Evolutionary conservation across 2,329 filamentous ascomycete genomes (phyloP), one percentile per base, ranked within the genome.

Genomic region (Emergomyces orientalis): DNA sequence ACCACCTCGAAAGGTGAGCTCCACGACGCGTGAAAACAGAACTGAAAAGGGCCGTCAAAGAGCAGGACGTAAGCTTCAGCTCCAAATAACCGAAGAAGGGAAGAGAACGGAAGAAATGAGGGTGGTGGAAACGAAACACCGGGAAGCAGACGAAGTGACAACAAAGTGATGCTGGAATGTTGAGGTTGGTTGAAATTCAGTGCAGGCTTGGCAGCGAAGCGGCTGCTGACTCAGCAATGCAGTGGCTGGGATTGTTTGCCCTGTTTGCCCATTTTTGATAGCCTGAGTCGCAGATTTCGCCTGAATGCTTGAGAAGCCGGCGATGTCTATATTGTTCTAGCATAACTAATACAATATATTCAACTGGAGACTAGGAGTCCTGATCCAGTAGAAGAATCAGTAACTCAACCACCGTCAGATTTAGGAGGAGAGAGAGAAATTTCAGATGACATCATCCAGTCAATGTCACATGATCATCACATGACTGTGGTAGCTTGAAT

Each of bases 21-120:
- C 60, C 60, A 61, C 68, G 69, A 67, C 70, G 70, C 72, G 71
- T 69, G 69, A 68, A 66, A 70, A 68, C 66, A 62, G 64, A 66
- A 67, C 19, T 70, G 69, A 70, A 73, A 70, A 73, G 67, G 52
- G 64, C 58, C 62, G 69, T 67, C 65, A 64, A 62, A 59, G 58
- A 65, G 62, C 22, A 65, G 63, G 66, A 66, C 63, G 64, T 60
- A 64, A 62, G 58, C 43, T 59, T 49, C 61, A 64, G 63, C 54
- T 63, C 56, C 60, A 52, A 39, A 43, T 60, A 25, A 62, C 62
- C 56, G 56, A 56, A 57, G 66, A 58, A 43, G 65, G 60, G 65
- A 49, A 49, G 45, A 49, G 11, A 49, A 45, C 17, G 5, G 27
- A 61, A 43, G 67, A 65, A 69, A 68, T 65, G 65, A 56, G 17